phyloP scores from a whole-genome alignment of 1,284 basidiomycete species.

The Baeospora myosura region DNA sequence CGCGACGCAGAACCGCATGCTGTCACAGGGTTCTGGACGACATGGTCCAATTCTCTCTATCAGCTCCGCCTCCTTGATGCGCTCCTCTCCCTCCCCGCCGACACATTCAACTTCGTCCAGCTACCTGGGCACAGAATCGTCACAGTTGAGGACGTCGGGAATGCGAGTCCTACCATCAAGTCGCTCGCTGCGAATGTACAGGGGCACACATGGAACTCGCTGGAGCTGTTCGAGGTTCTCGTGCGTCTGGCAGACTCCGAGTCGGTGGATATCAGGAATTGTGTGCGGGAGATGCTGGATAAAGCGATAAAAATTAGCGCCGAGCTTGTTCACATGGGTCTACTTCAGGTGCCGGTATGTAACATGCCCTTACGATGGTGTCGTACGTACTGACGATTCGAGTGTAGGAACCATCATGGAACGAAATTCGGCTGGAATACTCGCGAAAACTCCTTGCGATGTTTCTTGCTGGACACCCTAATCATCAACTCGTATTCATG shows the following conservation, averaged over 20 bases:
- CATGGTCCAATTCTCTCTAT: slow-evolving; percentile 81
- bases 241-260: slow-evolving; percentile 72
- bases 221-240: slow-evolving; percentile 88
- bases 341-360: slow-evolving; percentile 83
- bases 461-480: slow-evolving; percentile 90
- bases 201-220: slow-evolving; percentile 88
- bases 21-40: slow-evolving; percentile 73
- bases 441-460: slow-evolving; percentile 80
- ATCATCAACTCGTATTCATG: slow-evolving; percentile 95
- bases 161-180: slow-evolving; percentile 82
- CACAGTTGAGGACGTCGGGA: slow-evolving; percentile 78
- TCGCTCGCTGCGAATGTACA: slow-evolving; percentile 80
- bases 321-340: slow-evolving; percentile 89
- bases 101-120: slow-evolving; percentile 87
- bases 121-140: slow-evolving; percentile 77
- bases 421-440: slow-evolving; percentile 80
- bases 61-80: slow-evolving; percentile 86
- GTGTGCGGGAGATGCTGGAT: slow-evolving; percentile 84
- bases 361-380: slow-evolving; percentile 3
- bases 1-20: slow-evolving; percentile 67
- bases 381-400: background rate
- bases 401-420: slow-evolving; percentile 73
- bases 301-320: slow-evolving; percentile 90
- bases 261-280: slow-evolving; percentile 60
- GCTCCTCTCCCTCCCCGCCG: slow-evolving; percentile 79